A percentile compares a stretch with the other conserved stretches of the same genome.
Conservation (phyloP, 2,329 filamentous ascomycete genomes). For the Seiridium unicorne region DNA sequence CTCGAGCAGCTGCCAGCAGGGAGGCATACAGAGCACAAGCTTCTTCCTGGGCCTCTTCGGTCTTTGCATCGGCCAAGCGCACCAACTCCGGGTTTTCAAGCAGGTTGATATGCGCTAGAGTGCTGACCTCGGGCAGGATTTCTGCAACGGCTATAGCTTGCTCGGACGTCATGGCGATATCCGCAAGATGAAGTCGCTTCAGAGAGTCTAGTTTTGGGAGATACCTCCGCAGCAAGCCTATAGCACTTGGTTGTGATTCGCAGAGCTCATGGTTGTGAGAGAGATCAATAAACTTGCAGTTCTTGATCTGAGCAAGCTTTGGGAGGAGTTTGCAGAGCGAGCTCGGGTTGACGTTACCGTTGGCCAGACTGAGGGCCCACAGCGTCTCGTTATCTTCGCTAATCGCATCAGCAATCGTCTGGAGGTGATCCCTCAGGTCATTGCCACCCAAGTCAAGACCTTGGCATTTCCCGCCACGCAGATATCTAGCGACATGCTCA, state of each 20-base stretch:
- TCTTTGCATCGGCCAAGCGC: conserved; percentile 70
- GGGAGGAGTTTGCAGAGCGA: conserved; percentile 76
- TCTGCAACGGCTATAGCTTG: conserved; percentile 91
- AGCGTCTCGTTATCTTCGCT: conserved; percentile 52
- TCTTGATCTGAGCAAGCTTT: conserved; percentile 64
- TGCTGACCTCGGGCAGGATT: conserved; percentile 78
- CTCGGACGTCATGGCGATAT: conserved; percentile 80
- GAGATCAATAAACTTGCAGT: conserved; percentile 86
- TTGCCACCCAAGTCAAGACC: conserved; percentile 90
- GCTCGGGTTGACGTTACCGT: conserved; percentile 75
- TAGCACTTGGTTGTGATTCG: conserved; percentile 67
- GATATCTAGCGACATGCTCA: conserved; percentile 72
- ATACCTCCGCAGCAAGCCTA: conserved; percentile 74
- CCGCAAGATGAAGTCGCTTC: conserved; percentile 82
- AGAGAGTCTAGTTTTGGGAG: conserved; percentile 75
- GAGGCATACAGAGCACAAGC: conserved; percentile 93
- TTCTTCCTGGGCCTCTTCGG: conserved; percentile 83
- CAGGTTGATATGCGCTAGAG: conserved; percentile 82
- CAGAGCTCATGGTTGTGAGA: conserved; percentile 87
- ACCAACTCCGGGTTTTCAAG: conserved; percentile 76
- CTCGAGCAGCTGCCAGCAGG: conserved; percentile 79
- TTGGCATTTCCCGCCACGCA: conserved; percentile 76
- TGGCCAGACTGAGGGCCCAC: conserved; percentile 81
- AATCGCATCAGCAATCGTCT: conserved; percentile 51
- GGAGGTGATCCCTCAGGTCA: conserved; percentile 58